Conservation (phyloP, 1,139 yeast genomes). For the Sugiyamaella sp. region DNA sequence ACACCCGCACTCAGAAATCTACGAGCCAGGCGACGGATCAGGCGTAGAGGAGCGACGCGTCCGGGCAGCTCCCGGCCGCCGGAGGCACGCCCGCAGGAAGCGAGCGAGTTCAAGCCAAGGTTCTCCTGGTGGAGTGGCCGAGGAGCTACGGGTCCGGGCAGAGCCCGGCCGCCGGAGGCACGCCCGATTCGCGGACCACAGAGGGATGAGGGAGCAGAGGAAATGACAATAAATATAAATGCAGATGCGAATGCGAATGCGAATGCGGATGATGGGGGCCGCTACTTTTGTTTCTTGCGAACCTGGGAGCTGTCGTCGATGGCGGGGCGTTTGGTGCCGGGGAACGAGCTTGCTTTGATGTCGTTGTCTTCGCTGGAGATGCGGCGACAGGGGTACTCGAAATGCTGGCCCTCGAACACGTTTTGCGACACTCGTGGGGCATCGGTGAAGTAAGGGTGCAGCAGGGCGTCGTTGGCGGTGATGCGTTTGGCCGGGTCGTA, state of each 20-base stretch:
- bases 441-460: conserved; percentile 74
- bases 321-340: conserved; percentile 32
- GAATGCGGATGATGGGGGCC: too few relatives aligned
- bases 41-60: too few relatives aligned
- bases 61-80: too few relatives aligned
- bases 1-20: background rate
- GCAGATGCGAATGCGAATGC: conserved; percentile 2
- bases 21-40: background rate
- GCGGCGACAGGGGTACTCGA: conserved; percentile 46
- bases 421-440: conserved; percentile 68
- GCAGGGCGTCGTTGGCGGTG: conserved; percentile 72
- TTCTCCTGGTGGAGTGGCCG: too few relatives aligned
- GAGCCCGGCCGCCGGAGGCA: too few relatives aligned
- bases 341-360: conserved; percentile 38
- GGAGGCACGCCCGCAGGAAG: too few relatives aligned
- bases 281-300: conserved; percentile 33
- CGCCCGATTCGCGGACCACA: too few relatives aligned
- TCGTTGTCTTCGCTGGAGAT: conserved; percentile 46
- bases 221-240: background rate
- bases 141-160: too few relatives aligned
- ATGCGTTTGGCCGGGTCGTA: conserved; percentile 85
- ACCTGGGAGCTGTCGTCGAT: conserved; percentile 28
- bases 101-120: too few relatives aligned
- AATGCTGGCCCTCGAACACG: conserved; percentile 43
- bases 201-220: too few relatives aligned